These are phyloP conservation scores for Globisporangium rhizosaccharum DNA, from an alignment of 352 stramenopile species.

Conservation along the genomic window DNA sequence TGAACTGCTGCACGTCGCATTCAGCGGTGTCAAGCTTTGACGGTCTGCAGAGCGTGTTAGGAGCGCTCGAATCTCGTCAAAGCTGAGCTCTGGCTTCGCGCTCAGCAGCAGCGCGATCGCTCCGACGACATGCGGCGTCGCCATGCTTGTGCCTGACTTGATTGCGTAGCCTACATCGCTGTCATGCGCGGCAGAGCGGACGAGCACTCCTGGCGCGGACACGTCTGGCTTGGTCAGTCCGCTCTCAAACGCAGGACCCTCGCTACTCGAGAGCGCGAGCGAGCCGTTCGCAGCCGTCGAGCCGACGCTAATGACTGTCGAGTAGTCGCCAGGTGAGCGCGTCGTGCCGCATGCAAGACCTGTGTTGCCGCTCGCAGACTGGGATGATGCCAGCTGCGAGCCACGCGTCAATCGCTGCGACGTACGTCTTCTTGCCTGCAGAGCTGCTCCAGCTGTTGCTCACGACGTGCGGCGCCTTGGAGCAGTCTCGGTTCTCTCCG, in stretches of 20 bases:
- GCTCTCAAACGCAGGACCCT: constrained; percentile 23
- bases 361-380: constrained; percentile 38
- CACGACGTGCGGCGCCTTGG: constrained; percentile 43
- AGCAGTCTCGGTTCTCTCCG: constrained; percentile 38
- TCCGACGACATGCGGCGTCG: constrained; percentile 36
- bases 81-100: constrained; percentile 23
- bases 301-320: constrained; percentile 31
- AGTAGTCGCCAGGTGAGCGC: constrained; percentile 31
- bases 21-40: constrained; percentile 5
- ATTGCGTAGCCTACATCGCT: constrained; percentile 27
- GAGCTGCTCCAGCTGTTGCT: constrained; percentile 51
- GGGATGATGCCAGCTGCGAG: constrained; percentile 39
- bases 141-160: constrained; percentile 59
- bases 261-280: constrained; percentile 34
- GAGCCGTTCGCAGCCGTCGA: constrained; percentile 26
- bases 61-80: constrained; percentile 16
- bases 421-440: constrained; percentile 29
- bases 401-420: constrained; percentile 38
- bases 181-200: constrained; percentile 33
- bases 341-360: constrained; percentile 25
- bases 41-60: constrained; percentile 15
- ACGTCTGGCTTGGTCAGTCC: constrained; percentile 44
- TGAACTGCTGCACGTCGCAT: constrained; percentile 7
- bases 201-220: constrained; percentile 24
- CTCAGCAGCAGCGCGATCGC: constrained; percentile 44